Conservation (phyloP, 805 yeast species). For the Saccharomycopsis oosterbeekiorum region DNA sequence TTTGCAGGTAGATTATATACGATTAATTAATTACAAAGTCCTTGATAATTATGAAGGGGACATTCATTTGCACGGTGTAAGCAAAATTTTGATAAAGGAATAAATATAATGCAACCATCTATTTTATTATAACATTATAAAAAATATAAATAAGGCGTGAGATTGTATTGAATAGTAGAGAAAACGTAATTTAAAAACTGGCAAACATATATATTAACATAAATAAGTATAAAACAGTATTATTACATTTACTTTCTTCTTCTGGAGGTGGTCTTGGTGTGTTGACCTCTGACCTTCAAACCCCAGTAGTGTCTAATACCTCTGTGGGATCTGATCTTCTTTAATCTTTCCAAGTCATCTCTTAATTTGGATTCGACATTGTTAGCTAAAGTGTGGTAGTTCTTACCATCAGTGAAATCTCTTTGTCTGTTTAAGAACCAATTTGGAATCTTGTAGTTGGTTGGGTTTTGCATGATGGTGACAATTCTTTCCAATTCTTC, state of each 20-base stretch:
- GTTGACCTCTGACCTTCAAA: constrained; percentile 99
- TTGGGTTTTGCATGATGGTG: constrained; percentile 99
- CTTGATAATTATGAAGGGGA: background rate
- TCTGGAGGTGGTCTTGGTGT: constrained; percentile 99
- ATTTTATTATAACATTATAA: background rate
- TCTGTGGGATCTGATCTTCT: constrained; percentile 99
- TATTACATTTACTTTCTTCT: constrained; percentile 16
- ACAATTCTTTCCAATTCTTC: constrained; percentile 99
- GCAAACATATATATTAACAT: background rate
- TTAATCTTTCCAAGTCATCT: constrained; percentile 99
- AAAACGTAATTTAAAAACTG: background rate
- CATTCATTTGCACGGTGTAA: background rate
- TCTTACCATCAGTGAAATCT: constrained; percentile 97
- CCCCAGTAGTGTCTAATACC: constrained; percentile 99
- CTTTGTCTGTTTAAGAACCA: constrained; percentile 99
- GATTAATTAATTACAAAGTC: background rate
- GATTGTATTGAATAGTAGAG: background rate
- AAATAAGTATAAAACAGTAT: constrained; percentile 1
- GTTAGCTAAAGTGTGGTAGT: constrained; percentile 98
- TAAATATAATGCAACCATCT: background rate
- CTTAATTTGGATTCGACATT: constrained; percentile 98
- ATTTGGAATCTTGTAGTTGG: constrained; percentile 97
- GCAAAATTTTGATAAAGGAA: background rate
- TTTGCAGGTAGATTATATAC: no score
- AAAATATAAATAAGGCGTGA: background rate